Conservation (phyloP, 768 basidiomycete genomes). For the Leccinum truebloodii region DNA sequence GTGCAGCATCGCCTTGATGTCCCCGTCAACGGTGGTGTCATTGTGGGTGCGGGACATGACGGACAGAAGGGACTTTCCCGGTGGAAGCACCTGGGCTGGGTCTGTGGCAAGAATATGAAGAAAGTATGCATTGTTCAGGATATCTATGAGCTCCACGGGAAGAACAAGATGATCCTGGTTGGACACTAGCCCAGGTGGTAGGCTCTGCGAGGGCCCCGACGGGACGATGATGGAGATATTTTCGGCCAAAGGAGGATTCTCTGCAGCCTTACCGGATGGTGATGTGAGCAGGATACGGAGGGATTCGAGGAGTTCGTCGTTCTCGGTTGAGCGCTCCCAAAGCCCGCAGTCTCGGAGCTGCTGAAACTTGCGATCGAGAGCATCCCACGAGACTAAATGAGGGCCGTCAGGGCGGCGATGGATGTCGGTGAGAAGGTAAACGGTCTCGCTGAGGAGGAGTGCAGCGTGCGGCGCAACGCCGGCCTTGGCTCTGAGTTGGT, state of each 20-base stretch:
- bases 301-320: constrained; percentile 29
- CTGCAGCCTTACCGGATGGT: neutral
- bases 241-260: constrained; percentile 2
- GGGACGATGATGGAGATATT: constrained; percentile 20
- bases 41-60: constrained; percentile 44
- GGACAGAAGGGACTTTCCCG: constrained; percentile 71
- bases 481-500: constrained; percentile 21
- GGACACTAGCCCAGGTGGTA: constrained; percentile 23
- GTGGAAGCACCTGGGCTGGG: constrained; percentile 59
- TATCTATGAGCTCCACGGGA: constrained; percentile 55
- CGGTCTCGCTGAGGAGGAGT: constrained; percentile 22
- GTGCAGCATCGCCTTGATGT: constrained; percentile 38
- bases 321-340: constrained; percentile 29
- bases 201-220: constrained; percentile 3
- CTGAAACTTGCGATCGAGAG: constrained; percentile 21
- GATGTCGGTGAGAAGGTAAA: constrained; percentile 21
- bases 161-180: constrained; percentile 34
- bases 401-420: constrained; percentile 24
- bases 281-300: constrained; percentile 21
- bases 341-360: constrained; percentile 26
- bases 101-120: constrained; percentile 69
- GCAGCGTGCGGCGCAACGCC: constrained; percentile 10
- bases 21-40: constrained; percentile 13
- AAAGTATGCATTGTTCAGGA: constrained; percentile 62
- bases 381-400: constrained; percentile 26